A percentile compares a stretch with the other conserved stretches of the same genome.
These are phyloP conservation scores for Nelumbo lutea DNA, from an alignment of 164 flowering plant species.

Conservation along the genomic window DNA sequence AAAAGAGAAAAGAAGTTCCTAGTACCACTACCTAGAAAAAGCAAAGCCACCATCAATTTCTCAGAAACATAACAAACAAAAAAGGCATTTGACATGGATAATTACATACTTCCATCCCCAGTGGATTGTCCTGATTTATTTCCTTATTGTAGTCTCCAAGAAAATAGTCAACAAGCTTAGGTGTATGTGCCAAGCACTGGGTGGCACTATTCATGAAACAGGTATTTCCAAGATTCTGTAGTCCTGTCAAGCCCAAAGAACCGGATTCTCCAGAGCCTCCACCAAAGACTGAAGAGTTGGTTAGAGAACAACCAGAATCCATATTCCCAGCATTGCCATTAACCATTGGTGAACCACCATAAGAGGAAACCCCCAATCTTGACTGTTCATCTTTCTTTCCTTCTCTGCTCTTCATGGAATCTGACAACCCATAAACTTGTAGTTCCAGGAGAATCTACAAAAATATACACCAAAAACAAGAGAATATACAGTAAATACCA, in stretches of 20 bases:
- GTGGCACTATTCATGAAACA: conserved; percentile 95
- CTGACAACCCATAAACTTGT: conserved; percentile 90
- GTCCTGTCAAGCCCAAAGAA: conserved; percentile 81
- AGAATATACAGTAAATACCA: background rate
- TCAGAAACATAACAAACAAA: conserved; percentile 5
- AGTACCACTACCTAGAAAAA: conserved; percentile 11
- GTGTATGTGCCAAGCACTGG: conserved; percentile 94
- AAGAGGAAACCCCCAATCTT: conserved; percentile 24
- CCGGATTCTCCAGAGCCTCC: conserved; percentile 42
- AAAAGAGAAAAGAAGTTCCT: conserved; percentile 5
- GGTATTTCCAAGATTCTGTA: conserved; percentile 93
- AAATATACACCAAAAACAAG: conserved; percentile 8
- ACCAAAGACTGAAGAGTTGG: conserved; percentile 21
- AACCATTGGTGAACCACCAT: conserved; percentile 33
- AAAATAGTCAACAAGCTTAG: conserved; percentile 84
- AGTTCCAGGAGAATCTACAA: conserved; percentile 70
- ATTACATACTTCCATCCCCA: conserved; percentile 78
- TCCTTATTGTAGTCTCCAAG: conserved; percentile 79
- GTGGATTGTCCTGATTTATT: conserved; percentile 72
- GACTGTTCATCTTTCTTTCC: conserved; percentile 59
- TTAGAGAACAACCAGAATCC: conserved; percentile 18
- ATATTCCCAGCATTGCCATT: conserved; percentile 46
- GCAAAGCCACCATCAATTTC: background rate
- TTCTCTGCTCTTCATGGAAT: conserved; percentile 54
- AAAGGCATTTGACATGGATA: background rate